Percentiles rank a stretch among this genome's conserved stretches.
Evolutionary conservation across 495 filamentous ascomycete genomes (phyloP).

Genomic region (Oleoguttula mirabilis): DNA sequence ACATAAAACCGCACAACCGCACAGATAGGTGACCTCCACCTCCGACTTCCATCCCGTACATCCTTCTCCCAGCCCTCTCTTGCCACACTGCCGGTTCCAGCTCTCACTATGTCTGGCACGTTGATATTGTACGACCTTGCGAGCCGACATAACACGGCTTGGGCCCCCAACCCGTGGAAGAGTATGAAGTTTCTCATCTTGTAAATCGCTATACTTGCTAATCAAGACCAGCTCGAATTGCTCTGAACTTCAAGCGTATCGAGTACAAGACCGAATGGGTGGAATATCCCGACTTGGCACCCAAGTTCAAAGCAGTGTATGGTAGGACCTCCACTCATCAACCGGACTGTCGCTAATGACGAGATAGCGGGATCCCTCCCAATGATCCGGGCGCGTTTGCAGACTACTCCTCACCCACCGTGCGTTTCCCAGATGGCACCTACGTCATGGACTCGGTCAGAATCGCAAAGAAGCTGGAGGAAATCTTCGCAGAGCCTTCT

Average conservation of each 20-base stretch:
- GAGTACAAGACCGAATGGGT: slow-evolving; percentile 52
- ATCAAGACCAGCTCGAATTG: slow-evolving; percentile 45
- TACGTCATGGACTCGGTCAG: slow-evolving; percentile 40
- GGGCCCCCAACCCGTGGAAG: slow-evolving; percentile 35
- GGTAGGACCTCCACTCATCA: neutral
- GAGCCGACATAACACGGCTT: no score
- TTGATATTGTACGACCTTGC: no score
- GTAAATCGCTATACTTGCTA: slow-evolving; percentile 27
- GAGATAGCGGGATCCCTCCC: slow-evolving; percentile 24
- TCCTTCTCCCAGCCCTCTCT: no score
- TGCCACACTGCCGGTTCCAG: no score
- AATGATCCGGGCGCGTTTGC: slow-evolving; percentile 29
- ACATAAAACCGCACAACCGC: no score
- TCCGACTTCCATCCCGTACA: no score
- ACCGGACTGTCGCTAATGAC: neutral
- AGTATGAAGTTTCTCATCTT: slow-evolving; percentile 30
- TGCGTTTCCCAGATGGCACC: slow-evolving; percentile 39
- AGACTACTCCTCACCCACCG: slow-evolving; percentile 43
- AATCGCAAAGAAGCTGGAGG: slow-evolving; percentile 42
- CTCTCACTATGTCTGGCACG: no score
- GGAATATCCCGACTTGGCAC: slow-evolving; percentile 49
- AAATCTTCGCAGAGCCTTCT: slow-evolving; percentile 38
- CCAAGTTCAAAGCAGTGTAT: slow-evolving; percentile 33
- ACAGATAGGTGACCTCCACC: no score
- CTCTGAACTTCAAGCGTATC: slow-evolving; percentile 48